phyloP scores from a whole-genome alignment of 2,329 filamentous ascomycete species.

The Lasiodiplodia sp. region DNA sequence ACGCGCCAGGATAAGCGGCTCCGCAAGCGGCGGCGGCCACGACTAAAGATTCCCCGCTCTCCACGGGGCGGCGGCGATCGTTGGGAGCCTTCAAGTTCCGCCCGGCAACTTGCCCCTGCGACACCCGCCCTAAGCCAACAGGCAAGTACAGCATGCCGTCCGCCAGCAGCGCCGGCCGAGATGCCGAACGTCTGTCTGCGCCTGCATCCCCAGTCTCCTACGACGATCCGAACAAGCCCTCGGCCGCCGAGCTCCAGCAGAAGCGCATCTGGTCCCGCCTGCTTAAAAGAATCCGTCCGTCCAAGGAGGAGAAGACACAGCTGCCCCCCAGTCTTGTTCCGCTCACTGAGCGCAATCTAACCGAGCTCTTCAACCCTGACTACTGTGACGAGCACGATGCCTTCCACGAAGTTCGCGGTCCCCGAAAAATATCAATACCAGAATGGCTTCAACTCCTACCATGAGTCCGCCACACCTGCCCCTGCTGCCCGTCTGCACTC shows the following conservation, averaged over 20 bases:
- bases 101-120: slow-evolving; percentile 21
- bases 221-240: slow-evolving; percentile 38
- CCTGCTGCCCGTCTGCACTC: slow-evolving; percentile 14
- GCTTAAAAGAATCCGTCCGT: slow-evolving; percentile 35
- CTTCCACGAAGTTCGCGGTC: slow-evolving; percentile 67
- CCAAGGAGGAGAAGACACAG: slow-evolving; percentile 34
- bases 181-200: slow-evolving; percentile 22
- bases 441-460: slow-evolving; percentile 78
- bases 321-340: slow-evolving; percentile 37
- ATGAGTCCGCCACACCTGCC: slow-evolving; percentile 66
- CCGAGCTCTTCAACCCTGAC: slow-evolving; percentile 40
- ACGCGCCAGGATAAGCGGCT: not conserved
- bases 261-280: slow-evolving; percentile 31
- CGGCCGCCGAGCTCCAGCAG: slow-evolving; percentile 36
- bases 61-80: slow-evolving; percentile 17
- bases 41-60: slow-evolving; percentile 18
- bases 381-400: slow-evolving; percentile 60
- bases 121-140: slow-evolving; percentile 15
- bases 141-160: slow-evolving; percentile 11
- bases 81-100: slow-evolving; percentile 26
- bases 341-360: slow-evolving; percentile 41
- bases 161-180: slow-evolving; percentile 28
- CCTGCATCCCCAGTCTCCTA: slow-evolving; percentile 31
- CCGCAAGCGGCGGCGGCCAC: slow-evolving; percentile 6
- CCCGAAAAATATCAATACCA: slow-evolving; percentile 78